Base-by-base conservation (phyloP, 345 rosid species). In the Excoecaria cochinchinensis region DNA sequence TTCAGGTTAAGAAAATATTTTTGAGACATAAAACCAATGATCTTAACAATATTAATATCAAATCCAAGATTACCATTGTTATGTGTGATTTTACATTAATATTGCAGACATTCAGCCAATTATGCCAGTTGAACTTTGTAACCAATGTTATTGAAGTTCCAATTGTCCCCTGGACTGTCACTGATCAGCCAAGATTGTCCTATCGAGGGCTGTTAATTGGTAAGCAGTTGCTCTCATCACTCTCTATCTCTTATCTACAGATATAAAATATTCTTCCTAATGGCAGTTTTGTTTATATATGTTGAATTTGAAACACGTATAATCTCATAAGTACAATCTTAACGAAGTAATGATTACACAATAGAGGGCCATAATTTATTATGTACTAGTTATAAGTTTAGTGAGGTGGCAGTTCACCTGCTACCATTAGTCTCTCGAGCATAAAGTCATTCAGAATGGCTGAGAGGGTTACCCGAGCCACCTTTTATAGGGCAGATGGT, bases 191-290 rank as follows among this genome's bases (percentile, higher is more conserved):
- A 16, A 87, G 95, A 71, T 89, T 91, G 75, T 74, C 88, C 68
- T 91, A 76, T 66, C 87, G 95, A 56, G 95, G 95, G 42, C 90
- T 91, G 55, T 76, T 91, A 63, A 89, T 89, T 55, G 95, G 95
- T 89, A 5, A 86, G 87, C 0, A 15, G 13, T 63, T 79, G 64
- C 51, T n/a, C 42, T 36, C n/a, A n/a, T n/a, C n/a, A n/a, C n/a
- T n/a, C n/a, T n/a, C n/a, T n/a, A n/a, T n/a, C n/a, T n/a, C n/a
- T n/a, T n/a, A n/a, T n/a, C n/a, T n/a, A n/a, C n/a, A n/a, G n/a
- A n/a, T n/a, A n/a, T 1, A 15, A 55, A 16, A 16, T 55, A 8
- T 25, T 52, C 67, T n/a, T 16, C 12, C 21, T 21, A 7, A 12
- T 57, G 60, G 21, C n/a, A 62, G 75, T 53, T 36, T 50, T 71